A percentile compares a stretch with the other conserved stretches of the same genome.
Evolutionary conservation across 768 basidiomycete species (phyloP).

Genomic region (Pholiota microspora): DNA sequence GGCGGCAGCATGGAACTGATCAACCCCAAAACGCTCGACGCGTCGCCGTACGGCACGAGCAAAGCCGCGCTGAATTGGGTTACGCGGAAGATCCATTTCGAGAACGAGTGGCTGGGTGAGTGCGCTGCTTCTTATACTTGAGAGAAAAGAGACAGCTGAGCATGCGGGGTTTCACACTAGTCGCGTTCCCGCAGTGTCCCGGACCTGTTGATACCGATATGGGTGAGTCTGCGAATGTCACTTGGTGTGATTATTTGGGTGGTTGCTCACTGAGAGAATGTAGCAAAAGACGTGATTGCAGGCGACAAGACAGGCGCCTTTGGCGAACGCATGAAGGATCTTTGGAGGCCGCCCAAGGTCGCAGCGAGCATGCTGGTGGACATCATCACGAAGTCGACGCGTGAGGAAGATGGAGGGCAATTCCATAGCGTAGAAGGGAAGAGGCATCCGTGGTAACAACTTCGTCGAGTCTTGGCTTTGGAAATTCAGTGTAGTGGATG

Average conservation of each 20-base stretch:
- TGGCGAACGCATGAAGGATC: no score
- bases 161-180: background rate
- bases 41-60: background rate
- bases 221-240: background rate
- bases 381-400: slow-evolving; percentile 4
- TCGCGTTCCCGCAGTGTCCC: slow-evolving; percentile 5
- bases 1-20: background rate
- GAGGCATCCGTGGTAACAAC: slow-evolving; percentile 4
- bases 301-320: background rate
- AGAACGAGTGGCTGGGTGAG: no score
- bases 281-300: background rate
- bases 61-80: no score
- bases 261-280: background rate
- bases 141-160: slow-evolving; percentile 2
- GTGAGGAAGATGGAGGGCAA: slow-evolving; percentile 9
- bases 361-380: slow-evolving; percentile 2
- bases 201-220: slow-evolving; percentile 7
- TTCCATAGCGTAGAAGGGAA: slow-evolving; percentile 6
- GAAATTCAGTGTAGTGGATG: no score
- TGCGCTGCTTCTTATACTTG: background rate
- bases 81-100: no score
- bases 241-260: background rate
- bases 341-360: background rate
- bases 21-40: background rate
- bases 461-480: no score